Evolutionary conservation across 177 flowering plant species (phyloP), one percentile per base, ranked within the genome.

Genomic region (Tripterygium wilfordii): DNA sequence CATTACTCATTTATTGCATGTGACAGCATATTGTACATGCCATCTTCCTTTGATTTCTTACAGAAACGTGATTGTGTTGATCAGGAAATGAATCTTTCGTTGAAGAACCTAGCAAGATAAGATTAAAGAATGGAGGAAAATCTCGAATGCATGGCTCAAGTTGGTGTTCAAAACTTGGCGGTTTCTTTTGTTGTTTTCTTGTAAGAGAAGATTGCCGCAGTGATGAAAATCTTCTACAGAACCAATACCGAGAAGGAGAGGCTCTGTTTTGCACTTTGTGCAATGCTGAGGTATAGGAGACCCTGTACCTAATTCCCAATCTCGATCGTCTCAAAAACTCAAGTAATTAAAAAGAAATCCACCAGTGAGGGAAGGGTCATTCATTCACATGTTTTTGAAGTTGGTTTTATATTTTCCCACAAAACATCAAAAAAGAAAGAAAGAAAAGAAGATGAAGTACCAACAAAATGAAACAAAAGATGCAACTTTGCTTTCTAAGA

Each of bases 251-350:
- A 45, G 73, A 65, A 27, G 90, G 86, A 20, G 95, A 83, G 62
- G 96, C 91, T 58, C 60, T 90, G 39, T 90, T 90, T 62, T 90
- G 97, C 72, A 90, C 95, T 9, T 73, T 90, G 63, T 90, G 97
- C 73, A 85, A 88, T 67, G 94, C 97, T 42, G 96, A 90, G 94
- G 97, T 90, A 72, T 31, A 10, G 16, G 5, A 6, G 14, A 10
- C 38, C 3, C 3, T n/a, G n/a, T n/a, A n/a, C n/a, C n/a, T n/a
- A n/a, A n/a, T n/a, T n/a, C n/a, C n/a, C n/a, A n/a, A n/a, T n/a
- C n/a, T n/a, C n/a, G n/a, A n/a, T n/a, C n/a, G n/a, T n/a, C n/a
- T n/a, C n/a, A n/a, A n/a, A n/a, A n/a, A n/a, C n/a, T n/a, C n/a
- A n/a, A n/a, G n/a, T n/a, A n/a, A n/a, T n/a, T n/a, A n/a, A n/a